A percentile compares a stretch with the other conserved stretches of the same genome.
These are phyloP conservation scores for Morella rubra DNA, from an alignment of 306 rosid genomes.

Conservation along the genomic window DNA sequence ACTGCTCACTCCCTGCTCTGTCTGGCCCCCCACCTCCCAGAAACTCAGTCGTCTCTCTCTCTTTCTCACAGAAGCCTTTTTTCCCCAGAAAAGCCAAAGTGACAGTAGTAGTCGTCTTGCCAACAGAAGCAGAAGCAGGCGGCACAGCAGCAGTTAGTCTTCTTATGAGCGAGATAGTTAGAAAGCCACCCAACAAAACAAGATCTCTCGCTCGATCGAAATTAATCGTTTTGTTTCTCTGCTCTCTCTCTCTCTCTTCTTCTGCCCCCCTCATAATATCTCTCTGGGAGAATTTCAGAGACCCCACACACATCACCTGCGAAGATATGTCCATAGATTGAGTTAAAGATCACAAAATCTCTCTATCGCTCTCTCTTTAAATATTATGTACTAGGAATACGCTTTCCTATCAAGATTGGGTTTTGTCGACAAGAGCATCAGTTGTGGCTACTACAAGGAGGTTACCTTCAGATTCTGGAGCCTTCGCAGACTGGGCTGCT, in stretches of 20 bases:
- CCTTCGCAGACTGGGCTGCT: slow-evolving; percentile 89
- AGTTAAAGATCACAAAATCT: slow-evolving; percentile 17
- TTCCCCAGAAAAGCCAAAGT: slow-evolving; percentile 52
- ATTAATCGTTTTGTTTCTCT: not conserved
- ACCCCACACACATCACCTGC: slow-evolving; percentile 61
- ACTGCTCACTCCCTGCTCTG: slow-evolving; percentile 18
- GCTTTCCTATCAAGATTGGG: not conserved
- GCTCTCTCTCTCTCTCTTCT: not conserved
- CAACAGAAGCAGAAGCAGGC: slow-evolving; percentile 27
- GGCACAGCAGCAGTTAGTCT: not conserved
- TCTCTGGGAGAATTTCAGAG: slow-evolving; percentile 49
- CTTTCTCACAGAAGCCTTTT: slow-evolving; percentile 21
- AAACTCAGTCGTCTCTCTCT: slow-evolving; percentile 16
- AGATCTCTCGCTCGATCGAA: not conserved
- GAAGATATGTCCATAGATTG: slow-evolving; percentile 29
- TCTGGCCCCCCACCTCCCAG: slow-evolving; percentile 31
- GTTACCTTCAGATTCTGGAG: slow-evolving; percentile 87
- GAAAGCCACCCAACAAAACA: slow-evolving; percentile 19
- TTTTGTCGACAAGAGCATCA: slow-evolving; percentile 26
- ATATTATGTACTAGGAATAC: too few species aligned
- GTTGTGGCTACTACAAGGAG: slow-evolving; percentile 99
- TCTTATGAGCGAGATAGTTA: not conserved
- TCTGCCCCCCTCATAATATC: slow-evolving; percentile 26
- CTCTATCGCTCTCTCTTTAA: slow-evolving; percentile 7
- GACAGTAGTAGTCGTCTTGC: slow-evolving; percentile 50